Conservation (phyloP, 2,329 filamentous ascomycete species). For the Xylaria sp. region DNA sequence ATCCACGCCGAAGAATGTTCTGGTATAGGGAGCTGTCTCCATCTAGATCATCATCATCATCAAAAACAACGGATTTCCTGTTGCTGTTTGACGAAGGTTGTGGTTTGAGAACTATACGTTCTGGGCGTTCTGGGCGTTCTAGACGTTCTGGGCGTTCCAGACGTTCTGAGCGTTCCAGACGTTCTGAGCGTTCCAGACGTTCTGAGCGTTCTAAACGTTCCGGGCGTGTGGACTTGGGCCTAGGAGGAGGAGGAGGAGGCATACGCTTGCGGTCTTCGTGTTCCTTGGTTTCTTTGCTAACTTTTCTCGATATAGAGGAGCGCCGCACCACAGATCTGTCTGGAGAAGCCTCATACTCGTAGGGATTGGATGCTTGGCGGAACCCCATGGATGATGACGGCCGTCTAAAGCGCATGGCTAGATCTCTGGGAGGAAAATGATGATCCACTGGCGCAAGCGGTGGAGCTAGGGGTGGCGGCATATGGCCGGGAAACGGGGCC, state of each 20-base stretch:
- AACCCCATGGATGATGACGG: constrained; percentile 57
- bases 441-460: constrained; percentile 39
- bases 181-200: background rate
- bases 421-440: constrained; percentile 35
- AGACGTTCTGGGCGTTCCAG: constrained; percentile 9
- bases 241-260: constrained; percentile 61
- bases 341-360: constrained; percentile 56
- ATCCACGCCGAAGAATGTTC: constrained; percentile 38
- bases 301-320: constrained; percentile 54
- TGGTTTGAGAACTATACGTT: constrained; percentile 46
- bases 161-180: constrained; percentile 9
- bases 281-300: constrained; percentile 53
- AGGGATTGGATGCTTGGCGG: constrained; percentile 51
- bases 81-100: constrained; percentile 40
- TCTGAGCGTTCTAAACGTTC: constrained; percentile 31
- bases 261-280: constrained; percentile 60
- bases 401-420: constrained; percentile 47
- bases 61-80: constrained; percentile 47
- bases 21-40: constrained; percentile 39
- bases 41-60: constrained; percentile 43
- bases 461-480: constrained; percentile 35
- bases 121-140: constrained; percentile 14
- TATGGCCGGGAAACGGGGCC: constrained; percentile 36
- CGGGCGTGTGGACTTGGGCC: constrained; percentile 51
- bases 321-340: constrained; percentile 53